Evolutionary conservation across 495 filamentous ascomycete genomes (phyloP).

Genomic region (Aspergillus sclerotiicarbonarius): DNA sequence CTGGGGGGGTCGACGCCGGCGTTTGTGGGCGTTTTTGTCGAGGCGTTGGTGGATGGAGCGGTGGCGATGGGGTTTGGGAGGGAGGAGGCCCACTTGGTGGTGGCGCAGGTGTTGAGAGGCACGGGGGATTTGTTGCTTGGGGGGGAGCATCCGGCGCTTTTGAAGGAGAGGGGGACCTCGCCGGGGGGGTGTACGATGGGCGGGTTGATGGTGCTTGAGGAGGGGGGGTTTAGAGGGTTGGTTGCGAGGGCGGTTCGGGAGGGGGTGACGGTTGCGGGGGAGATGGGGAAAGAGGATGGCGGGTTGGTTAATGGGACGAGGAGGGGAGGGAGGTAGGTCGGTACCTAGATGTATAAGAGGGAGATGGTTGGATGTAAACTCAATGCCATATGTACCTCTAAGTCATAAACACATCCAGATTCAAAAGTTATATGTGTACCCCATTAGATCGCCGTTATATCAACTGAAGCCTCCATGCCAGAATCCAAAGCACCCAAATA

Average conservation of each 20-base stretch:
- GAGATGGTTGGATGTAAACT: background rate
- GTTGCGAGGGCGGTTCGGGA: conserved; percentile 41
- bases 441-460: background rate
- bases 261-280: conserved; percentile 39
- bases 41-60: conserved; percentile 43
- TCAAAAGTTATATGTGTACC: background rate
- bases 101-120: conserved; percentile 40
- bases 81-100: conserved; percentile 38
- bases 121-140: conserved; percentile 38
- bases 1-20: conserved; percentile 42
- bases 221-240: conserved; percentile 38
- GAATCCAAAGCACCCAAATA: background rate
- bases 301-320: background rate
- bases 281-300: conserved; percentile 27
- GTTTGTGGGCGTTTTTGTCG: conserved; percentile 44
- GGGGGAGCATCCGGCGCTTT: conserved; percentile 37
- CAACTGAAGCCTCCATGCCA: background rate
- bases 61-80: conserved; percentile 44
- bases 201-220: conserved; percentile 45
- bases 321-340: background rate
- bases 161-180: conserved; percentile 41
- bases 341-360: background rate
- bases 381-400: background rate
- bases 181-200: conserved; percentile 47
- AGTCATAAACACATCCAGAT: background rate